Percentiles rank a stretch among this genome's conserved stretches.
Evolutionary conservation across 306 rosid species (phyloP).

Genomic region (Quillaja saponaria): DNA sequence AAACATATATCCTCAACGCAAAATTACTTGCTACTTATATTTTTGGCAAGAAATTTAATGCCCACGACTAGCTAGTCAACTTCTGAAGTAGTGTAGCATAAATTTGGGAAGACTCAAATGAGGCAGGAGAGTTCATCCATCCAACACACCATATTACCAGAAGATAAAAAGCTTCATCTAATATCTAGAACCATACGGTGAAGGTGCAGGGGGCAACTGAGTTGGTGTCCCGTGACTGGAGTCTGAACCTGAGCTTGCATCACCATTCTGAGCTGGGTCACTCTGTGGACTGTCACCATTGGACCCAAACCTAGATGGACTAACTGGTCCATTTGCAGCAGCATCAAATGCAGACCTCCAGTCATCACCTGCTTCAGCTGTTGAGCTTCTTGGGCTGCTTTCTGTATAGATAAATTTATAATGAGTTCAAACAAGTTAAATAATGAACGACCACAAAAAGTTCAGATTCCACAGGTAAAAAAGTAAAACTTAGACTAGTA

Average conservation of each 20-base stretch:
- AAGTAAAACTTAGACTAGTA: slow-evolving; percentile 1
- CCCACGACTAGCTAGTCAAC: too few relatives aligned
- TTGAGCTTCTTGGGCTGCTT: slow-evolving; percentile 45
- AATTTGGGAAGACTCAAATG: slow-evolving; percentile 18
- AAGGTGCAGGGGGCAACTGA: slow-evolving; percentile 57
- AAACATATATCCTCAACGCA: too few relatives aligned
- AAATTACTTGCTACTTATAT: too few relatives aligned
- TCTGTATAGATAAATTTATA: slow-evolving; percentile 35
- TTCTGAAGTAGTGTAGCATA: slow-evolving; percentile 29
- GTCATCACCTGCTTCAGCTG: slow-evolving; percentile 44
- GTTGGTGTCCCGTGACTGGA: slow-evolving; percentile 51
- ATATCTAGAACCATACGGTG: slow-evolving; percentile 49
- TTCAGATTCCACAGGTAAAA: slow-evolving; percentile 25
- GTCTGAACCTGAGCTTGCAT: slow-evolving; percentile 40
- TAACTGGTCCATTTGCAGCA: slow-evolving; percentile 52
- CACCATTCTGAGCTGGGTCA: slow-evolving; percentile 59
- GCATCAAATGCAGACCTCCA: slow-evolving; percentile 66
- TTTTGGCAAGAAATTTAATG: too few relatives aligned
- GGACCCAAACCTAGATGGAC: slow-evolving; percentile 49
- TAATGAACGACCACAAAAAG: too few relatives aligned
- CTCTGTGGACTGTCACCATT: slow-evolving; percentile 56
- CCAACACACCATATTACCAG: slow-evolving; percentile 10
- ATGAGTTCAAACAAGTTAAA: neutral
- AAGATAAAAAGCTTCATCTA: slow-evolving; percentile 35
- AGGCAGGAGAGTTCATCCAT: slow-evolving; percentile 28